Evolutionary conservation across 441 rosid genomes (phyloP).

Genomic region (Gossypium trilobum): DNA sequence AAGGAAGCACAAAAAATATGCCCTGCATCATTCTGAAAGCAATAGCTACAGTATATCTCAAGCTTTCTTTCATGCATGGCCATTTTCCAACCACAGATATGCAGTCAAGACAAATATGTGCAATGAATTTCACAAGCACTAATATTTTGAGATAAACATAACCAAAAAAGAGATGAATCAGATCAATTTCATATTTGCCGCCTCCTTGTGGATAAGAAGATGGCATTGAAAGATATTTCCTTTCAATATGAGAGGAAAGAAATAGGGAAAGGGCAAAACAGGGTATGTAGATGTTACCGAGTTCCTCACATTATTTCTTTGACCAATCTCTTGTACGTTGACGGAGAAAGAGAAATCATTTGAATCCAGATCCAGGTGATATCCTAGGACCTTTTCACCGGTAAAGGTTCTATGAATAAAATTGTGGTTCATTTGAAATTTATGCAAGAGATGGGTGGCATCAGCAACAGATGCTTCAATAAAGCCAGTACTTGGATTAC

Average conservation of each 20-base stretch:
- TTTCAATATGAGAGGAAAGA: not conserved
- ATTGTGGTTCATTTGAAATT: conserved; percentile 46
- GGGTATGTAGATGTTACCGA: not conserved
- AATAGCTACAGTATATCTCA: not conserved
- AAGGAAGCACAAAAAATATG: not conserved
- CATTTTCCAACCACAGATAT: not conserved
- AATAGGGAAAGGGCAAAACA: not conserved
- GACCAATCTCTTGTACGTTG: conserved; percentile 48
- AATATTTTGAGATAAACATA: conserved; percentile 6
- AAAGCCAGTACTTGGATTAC: conserved; percentile 38
- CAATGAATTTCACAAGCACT: not conserved
- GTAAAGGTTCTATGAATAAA: conserved; percentile 32
- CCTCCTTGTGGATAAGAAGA: not conserved
- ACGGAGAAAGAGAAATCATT: conserved; percentile 41
- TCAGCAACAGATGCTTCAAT: conserved; percentile 57
- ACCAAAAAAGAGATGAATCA: not conserved
- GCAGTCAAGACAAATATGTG: not conserved
- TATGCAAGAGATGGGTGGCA: conserved; percentile 43
- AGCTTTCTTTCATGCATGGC: conserved; percentile 6
- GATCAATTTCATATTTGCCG: not conserved
- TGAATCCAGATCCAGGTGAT: conserved; percentile 39
- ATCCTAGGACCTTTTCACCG: conserved; percentile 37
- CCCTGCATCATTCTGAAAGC: not conserved
- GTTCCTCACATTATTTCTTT: conserved; percentile 37
- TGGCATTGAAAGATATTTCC: not conserved